Conservation (phyloP, 768 basidiomycete genomes). For the Russula foetens region DNA sequence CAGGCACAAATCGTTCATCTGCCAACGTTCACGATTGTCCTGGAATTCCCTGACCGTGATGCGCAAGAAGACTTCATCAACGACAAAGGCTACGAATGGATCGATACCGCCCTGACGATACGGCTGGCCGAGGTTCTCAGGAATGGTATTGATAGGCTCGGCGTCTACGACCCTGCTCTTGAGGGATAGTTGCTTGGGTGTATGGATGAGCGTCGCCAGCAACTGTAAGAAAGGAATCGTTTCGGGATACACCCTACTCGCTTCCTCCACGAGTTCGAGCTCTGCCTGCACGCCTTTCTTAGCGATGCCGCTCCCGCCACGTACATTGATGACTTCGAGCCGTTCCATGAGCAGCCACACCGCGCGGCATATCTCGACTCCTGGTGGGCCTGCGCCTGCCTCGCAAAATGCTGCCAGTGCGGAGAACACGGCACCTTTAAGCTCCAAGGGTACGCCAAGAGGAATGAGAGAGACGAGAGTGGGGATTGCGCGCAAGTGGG, state of each 20-base stretch:
- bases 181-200: slow-evolving; percentile 61
- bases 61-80: slow-evolving; percentile 83
- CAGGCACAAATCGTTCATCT: slow-evolving; percentile 76
- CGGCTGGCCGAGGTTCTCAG: slow-evolving; percentile 71
- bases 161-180: slow-evolving; percentile 50
- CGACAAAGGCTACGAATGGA: slow-evolving; percentile 78
- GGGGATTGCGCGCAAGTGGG: slow-evolving; percentile 73
- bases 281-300: slow-evolving; percentile 80
- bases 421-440: slow-evolving; percentile 81
- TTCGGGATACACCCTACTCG: slow-evolving; percentile 72
- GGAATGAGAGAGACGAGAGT: slow-evolving; percentile 74
- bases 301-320: slow-evolving; percentile 41
- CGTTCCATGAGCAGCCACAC: slow-evolving; percentile 84
- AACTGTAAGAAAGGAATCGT: slow-evolving; percentile 85
- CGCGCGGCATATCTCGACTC: slow-evolving; percentile 72
- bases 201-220: slow-evolving; percentile 76
- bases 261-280: slow-evolving; percentile 79
- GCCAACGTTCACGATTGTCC: slow-evolving; percentile 72
- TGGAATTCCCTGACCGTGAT: slow-evolving; percentile 69
- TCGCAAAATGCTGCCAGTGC: slow-evolving; percentile 76
- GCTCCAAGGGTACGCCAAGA: slow-evolving; percentile 76
- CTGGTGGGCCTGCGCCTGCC: slow-evolving; percentile 64
- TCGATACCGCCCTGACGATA: slow-evolving; percentile 73
- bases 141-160: slow-evolving; percentile 64
- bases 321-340: slow-evolving; percentile 74